A percentile compares a stretch with the other conserved stretches of the same genome.
Evolutionary conservation across 441 rosid species (phyloP).

Genomic region (Francoa sonchifolia): DNA sequence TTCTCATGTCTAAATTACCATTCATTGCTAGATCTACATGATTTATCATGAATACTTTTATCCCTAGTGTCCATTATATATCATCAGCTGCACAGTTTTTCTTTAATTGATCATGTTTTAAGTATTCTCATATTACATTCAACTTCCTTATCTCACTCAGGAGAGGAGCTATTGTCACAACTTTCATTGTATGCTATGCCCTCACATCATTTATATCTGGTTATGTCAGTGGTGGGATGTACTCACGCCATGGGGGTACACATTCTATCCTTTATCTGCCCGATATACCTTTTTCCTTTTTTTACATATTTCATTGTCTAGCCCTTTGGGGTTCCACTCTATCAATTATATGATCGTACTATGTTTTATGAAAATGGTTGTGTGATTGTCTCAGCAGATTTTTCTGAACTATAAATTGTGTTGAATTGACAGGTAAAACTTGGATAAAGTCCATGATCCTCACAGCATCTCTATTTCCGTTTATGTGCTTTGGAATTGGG

Average conservation of each 20-base stretch:
- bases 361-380: neutral
- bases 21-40: too few species aligned
- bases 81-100: too few species aligned
- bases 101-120: too few species aligned
- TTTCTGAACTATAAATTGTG: neutral
- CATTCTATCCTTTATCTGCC: slow-evolving; percentile 5
- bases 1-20: too few species aligned
- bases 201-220: slow-evolving; percentile 95
- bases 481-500: slow-evolving; percentile 86
- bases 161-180: slow-evolving; percentile 99
- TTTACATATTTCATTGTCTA: neutral
- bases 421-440: slow-evolving; percentile 49
- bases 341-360: neutral
- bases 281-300: neutral
- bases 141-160: slow-evolving; percentile 27
- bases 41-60: too few species aligned
- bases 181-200: slow-evolving; percentile 92
- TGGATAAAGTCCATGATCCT: slow-evolving; percentile 98
- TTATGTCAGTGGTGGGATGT: slow-evolving; percentile 98
- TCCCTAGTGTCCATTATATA: too few species aligned
- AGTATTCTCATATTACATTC: slow-evolving; percentile 8
- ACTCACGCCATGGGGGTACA: slow-evolving; percentile 95
- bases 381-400: neutral
- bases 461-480: slow-evolving; percentile 87
- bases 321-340: neutral